Conservation (phyloP, 805 yeast genomes). For the Sugiyamaella boreocaroliniensis region DNA sequence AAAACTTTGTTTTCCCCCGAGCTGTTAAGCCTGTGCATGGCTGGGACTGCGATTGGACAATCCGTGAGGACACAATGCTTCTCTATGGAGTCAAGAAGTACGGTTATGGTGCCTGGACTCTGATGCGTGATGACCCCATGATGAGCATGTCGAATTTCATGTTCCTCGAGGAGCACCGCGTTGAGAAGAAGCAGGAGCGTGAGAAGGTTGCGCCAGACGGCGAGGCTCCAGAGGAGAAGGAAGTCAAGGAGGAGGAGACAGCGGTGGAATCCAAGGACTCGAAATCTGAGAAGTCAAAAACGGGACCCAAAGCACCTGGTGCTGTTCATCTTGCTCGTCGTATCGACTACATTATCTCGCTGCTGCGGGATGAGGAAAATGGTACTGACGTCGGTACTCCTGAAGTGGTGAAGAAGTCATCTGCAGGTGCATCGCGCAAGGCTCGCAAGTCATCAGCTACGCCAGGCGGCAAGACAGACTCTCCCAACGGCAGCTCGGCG, state of each 20-base stretch:
- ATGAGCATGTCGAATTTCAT: constrained; percentile 79
- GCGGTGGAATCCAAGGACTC: constrained; percentile 31
- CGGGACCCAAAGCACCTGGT: constrained; percentile 71
- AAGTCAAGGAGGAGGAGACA: constrained; percentile 20
- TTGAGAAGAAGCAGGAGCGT: constrained; percentile 33
- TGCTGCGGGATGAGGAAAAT: constrained; percentile 50
- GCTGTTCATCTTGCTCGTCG: constrained; percentile 89
- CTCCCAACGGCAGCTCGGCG: not conserved
- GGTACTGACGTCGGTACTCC: not conserved
- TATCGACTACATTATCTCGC: constrained; percentile 73
- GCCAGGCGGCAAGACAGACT: constrained; percentile 1
- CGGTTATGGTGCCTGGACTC: constrained; percentile 94
- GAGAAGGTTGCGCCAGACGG: constrained; percentile 12
- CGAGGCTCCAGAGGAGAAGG: constrained; percentile 14
- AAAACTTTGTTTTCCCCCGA: constrained; percentile 53
- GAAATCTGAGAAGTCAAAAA: constrained; percentile 20
- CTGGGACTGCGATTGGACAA: constrained; percentile 87
- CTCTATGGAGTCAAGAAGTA: constrained; percentile 82
- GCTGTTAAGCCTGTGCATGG: constrained; percentile 76
- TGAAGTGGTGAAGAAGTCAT: not conserved
- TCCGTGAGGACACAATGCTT: constrained; percentile 77
- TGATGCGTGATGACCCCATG: constrained; percentile 91
- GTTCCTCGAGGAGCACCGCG: constrained; percentile 50
- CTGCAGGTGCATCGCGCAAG: not conserved
- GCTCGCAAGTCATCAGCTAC: not conserved